phyloP scores from a whole-genome alignment of 805 yeast species.

The Candida sonorensis region DNA sequence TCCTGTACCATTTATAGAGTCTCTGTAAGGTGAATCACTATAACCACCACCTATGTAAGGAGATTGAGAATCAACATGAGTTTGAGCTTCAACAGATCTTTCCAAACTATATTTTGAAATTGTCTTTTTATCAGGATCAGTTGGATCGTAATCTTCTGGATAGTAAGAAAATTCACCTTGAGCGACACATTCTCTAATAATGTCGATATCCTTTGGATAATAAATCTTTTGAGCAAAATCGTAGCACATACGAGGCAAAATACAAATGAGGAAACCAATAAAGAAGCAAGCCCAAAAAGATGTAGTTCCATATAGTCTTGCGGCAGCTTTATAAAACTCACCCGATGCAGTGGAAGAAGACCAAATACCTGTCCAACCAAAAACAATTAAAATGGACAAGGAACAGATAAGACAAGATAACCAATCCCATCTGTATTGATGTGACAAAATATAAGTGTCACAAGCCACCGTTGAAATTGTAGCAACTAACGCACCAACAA shows the following conservation, averaged over 20 bases:
- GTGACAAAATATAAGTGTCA: constrained; percentile 57
- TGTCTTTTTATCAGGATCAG: constrained; percentile 61
- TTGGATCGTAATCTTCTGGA: constrained; percentile 69
- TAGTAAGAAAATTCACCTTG: constrained; percentile 63
- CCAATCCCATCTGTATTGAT: constrained; percentile 82
- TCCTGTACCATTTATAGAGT: constrained; percentile 27
- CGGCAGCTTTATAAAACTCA: constrained; percentile 64
- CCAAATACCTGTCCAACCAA: constrained; percentile 81
- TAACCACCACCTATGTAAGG: constrained; percentile 4
- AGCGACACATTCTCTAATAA: constrained; percentile 62
- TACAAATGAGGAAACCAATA: constrained; percentile 55
- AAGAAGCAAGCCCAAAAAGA: constrained; percentile 63
- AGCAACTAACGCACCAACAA: constrained; percentile 63
- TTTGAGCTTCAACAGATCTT: constrained; percentile 23
- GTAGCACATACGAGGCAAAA: constrained; percentile 60
- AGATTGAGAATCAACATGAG: constrained; percentile 9
- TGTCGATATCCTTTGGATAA: constrained; percentile 63
- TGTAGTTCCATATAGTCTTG: constrained; percentile 53
- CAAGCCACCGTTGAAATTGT: constrained; percentile 62
- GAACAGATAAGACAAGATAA: constrained; percentile 47
- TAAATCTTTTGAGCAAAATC: constrained; percentile 48
- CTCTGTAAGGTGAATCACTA: constrained; percentile 28
- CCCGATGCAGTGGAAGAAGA: constrained; percentile 43
- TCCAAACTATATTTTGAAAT: constrained; percentile 39
- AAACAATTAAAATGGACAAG: constrained; percentile 53